phyloP scores from a whole-genome alignment of 1,284 basidiomycete genomes.

The Ustilago crameri region DNA sequence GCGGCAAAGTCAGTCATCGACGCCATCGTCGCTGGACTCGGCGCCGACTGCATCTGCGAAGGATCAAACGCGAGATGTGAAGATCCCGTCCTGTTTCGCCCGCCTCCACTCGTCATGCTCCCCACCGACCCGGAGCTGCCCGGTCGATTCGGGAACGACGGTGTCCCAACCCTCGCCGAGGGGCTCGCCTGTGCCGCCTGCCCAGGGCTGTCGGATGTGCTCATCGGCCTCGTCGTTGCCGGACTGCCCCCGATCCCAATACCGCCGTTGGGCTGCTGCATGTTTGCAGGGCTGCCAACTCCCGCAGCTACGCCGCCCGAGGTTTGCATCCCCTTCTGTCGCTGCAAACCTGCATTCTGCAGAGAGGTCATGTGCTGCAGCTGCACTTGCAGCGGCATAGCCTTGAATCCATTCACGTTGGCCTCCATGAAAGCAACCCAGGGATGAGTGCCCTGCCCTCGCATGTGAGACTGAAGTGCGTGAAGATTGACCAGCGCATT shows the following conservation, averaged over 20 bases:
- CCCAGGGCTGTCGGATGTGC: constrained; percentile 28
- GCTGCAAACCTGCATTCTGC: constrained; percentile 43
- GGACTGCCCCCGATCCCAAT: constrained; percentile 20
- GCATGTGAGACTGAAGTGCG: constrained; percentile 49
- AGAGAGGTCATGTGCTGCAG: constrained; percentile 53
- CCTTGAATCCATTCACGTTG: constrained; percentile 40
- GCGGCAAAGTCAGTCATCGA: constrained; percentile 16
- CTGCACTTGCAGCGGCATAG: constrained; percentile 49
- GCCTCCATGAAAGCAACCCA: constrained; percentile 55
- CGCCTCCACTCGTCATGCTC: constrained; percentile 34
- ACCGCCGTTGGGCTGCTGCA: constrained; percentile 18
- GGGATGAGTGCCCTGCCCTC: constrained; percentile 49
- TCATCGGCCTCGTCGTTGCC: constrained; percentile 19
- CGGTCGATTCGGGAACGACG: constrained; percentile 25
- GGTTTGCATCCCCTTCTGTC: constrained; percentile 24
- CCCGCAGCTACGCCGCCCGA: constrained; percentile 6
- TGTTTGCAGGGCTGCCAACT: constrained; percentile 22
- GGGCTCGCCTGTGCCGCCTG: constrained; percentile 26
- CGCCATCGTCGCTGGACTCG: constrained; percentile 29
- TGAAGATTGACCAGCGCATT: constrained; percentile 55
- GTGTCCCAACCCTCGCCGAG: constrained; percentile 33
- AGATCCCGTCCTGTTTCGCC: constrained; percentile 33
- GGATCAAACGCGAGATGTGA: constrained; percentile 29
- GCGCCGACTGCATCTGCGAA: constrained; percentile 34
- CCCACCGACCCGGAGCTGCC: constrained; percentile 42